Percentiles rank a stretch among this genome's conserved stretches.
phyloP scores from a whole-genome alignment of 1,284 basidiomycete species.

The Meripilus lineatus region DNA sequence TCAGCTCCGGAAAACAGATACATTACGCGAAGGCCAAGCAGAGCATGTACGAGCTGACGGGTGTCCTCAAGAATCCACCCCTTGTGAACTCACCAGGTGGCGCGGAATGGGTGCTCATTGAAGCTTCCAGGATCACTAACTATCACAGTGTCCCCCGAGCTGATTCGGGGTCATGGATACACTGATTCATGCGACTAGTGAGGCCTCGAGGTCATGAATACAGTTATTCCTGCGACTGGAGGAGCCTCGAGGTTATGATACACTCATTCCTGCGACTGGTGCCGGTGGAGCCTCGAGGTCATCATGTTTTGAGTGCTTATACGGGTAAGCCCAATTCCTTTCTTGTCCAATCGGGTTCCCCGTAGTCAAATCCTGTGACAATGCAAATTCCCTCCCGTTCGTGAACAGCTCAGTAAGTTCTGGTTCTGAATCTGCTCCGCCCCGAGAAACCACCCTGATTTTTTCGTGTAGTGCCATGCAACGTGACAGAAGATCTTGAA shows the following conservation, averaged over 20 bases:
- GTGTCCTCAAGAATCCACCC: slow-evolving; percentile 79
- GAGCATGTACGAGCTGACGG: slow-evolving; percentile 90
- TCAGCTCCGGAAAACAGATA: slow-evolving; percentile 90
- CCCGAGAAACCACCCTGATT: slow-evolving; percentile 4
- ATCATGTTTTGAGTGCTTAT: slow-evolving; percentile 87
- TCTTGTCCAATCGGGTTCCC: slow-evolving; percentile 15
- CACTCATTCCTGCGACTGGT: no score
- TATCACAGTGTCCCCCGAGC: slow-evolving; percentile 84
- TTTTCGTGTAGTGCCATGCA: slow-evolving; percentile 62
- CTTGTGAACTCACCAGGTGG: slow-evolving; percentile 63
- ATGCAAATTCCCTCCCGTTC: slow-evolving; percentile 87
- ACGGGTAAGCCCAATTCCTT: slow-evolving; percentile 55
- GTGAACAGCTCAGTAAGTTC: slow-evolving; percentile 79
- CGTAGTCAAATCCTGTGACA: slow-evolving; percentile 12
- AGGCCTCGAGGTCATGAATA: no score
- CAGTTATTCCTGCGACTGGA: slow-evolving; percentile 95
- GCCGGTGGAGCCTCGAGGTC: no score
- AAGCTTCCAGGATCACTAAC: slow-evolving; percentile 86
- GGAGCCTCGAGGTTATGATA: slow-evolving; percentile 94
- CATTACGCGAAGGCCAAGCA: slow-evolving; percentile 97
- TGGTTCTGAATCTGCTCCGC: neutral
- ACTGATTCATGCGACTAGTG: no score
- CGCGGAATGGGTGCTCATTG: slow-evolving; percentile 94
- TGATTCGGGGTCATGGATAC: slow-evolving; percentile 87
- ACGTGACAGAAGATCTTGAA: slow-evolving; percentile 91